Evolutionary conservation across 73 alveolate genomes (phyloP).

Genomic region (Breviolum minutum): DNA sequence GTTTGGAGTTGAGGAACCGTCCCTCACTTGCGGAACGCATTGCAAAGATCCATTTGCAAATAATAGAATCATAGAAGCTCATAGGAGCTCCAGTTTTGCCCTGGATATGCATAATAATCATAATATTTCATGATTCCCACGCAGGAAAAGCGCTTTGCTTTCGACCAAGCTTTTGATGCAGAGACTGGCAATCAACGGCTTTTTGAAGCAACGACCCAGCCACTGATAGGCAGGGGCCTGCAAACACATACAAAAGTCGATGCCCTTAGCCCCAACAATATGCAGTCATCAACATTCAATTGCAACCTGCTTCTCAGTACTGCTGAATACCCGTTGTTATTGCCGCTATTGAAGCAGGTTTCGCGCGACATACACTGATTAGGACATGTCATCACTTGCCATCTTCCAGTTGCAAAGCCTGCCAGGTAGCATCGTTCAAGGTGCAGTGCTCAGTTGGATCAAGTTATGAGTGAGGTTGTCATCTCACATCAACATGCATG

Average conservation of each 20-base stretch:
- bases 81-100: no score
- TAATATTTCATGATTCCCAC: neutral
- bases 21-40: no score
- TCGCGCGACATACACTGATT: no score
- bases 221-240: slow-evolving; percentile 51
- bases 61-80: no score
- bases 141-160: slow-evolving; percentile 82
- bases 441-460: neutral
- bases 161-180: slow-evolving; percentile 84
- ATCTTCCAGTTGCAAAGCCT: neutral
- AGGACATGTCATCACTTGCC: neutral
- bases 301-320: neutral
- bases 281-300: neutral
- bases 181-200: slow-evolving; percentile 48
- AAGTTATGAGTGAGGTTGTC: neutral
- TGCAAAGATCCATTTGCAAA: no score
- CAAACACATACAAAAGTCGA: neutral
- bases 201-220: slow-evolving; percentile 62
- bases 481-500: neutral
- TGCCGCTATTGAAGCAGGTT: no score
- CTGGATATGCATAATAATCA: no score
- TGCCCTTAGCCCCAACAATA: neutral
- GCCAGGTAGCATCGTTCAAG: slow-evolving; percentile 39
- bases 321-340: no score
- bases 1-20: no score